Evolutionary conservation across 139 green algal species (phyloP), one percentile per base, ranked within the genome.

Genomic region (Volvox reticuliferus): DNA sequence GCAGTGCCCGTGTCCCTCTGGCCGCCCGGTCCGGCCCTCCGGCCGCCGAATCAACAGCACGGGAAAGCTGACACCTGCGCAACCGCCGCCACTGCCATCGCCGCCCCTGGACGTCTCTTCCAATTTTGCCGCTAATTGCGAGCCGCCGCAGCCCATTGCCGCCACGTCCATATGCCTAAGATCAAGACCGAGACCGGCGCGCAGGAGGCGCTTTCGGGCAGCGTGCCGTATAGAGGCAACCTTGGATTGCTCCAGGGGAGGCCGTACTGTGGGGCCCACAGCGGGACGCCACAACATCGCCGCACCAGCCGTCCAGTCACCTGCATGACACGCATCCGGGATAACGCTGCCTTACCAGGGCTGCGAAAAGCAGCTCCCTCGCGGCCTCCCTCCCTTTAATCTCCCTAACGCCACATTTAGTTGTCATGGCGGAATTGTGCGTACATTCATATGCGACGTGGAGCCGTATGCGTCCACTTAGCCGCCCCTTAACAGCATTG

Each of bases 291-390:
- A 90, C n/a, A 88, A 68, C 19, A 63, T 36, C 36, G 62, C 35
- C 12, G 63, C 87, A 5, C 78, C 87, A 1, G 36, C n/a, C 1
- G 86, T 83, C 86, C 86, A 90, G 50, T 90, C 86, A 32, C 73
- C 86, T 65, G 73, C 30, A n/a, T 9, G 9, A 55, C 44, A 5
- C 44, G 44, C 44, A n/a, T n/a, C n/a, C n/a, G n/a, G n/a, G n/a
- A n/a, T n/a, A n/a, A n/a, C n/a, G n/a, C n/a, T n/a, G n/a, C n/a
- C n/a, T n/a, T n/a, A n/a, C n/a, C n/a, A n/a, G n/a, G n/a, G n/a
- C n/a, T n/a, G n/a, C 44, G 44, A 55, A 55, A 9, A 55, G 44
- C 44, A 55, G 44, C 44, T 55, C 44, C 44, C 44, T 55, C 5
- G 44, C 5, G 44, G 44, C 44, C 37, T 24, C 22, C 78, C 18